Evolutionary conservation across 352 stramenopile genomes (phyloP).

Genomic region (Achlya hypogyna): DNA sequence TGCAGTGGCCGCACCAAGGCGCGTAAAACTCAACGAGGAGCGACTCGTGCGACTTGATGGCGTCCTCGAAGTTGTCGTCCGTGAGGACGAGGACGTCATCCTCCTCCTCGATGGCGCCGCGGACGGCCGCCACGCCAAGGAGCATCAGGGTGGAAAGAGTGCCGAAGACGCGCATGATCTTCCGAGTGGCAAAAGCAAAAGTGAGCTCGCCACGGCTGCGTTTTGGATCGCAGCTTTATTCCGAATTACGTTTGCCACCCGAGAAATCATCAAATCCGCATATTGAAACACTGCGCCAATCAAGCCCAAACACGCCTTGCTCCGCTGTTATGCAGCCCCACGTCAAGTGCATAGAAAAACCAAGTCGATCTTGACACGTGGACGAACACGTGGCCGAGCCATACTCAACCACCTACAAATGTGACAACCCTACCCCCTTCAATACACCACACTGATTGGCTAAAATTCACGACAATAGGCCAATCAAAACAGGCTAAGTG

Average conservation of each 20-base stretch:
- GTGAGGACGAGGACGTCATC: conserved; percentile 88
- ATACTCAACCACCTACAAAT: neutral
- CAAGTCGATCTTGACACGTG: conserved; percentile 7
- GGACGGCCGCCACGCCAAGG: conserved; percentile 9
- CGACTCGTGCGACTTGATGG: conserved; percentile 70
- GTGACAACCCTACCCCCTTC: too few relatives aligned
- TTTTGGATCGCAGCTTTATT: neutral
- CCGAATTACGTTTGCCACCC: neutral
- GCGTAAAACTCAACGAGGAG: conserved; percentile 90
- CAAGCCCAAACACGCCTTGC: neutral
- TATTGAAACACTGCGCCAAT: neutral
- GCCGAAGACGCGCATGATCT: conserved; percentile 10
- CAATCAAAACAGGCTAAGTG: too few relatives aligned
- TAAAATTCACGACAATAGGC: too few relatives aligned
- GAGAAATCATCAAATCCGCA: neutral
- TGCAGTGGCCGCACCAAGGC: conserved; percentile 88
- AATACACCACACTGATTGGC: too few relatives aligned
- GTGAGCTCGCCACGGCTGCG: neutral
- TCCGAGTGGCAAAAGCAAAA: conserved; percentile 9
- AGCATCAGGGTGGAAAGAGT: conserved; percentile 4
- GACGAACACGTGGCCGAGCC: conserved; percentile 6
- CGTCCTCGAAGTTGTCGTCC: conserved; percentile 87
- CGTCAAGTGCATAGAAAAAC: conserved; percentile 8
- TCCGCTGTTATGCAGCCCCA: neutral
- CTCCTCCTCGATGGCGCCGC: conserved; percentile 48